Evolutionary conservation across 108 stramenopile species (phyloP).

Genomic region (Cylindrotheca closterium): DNA sequence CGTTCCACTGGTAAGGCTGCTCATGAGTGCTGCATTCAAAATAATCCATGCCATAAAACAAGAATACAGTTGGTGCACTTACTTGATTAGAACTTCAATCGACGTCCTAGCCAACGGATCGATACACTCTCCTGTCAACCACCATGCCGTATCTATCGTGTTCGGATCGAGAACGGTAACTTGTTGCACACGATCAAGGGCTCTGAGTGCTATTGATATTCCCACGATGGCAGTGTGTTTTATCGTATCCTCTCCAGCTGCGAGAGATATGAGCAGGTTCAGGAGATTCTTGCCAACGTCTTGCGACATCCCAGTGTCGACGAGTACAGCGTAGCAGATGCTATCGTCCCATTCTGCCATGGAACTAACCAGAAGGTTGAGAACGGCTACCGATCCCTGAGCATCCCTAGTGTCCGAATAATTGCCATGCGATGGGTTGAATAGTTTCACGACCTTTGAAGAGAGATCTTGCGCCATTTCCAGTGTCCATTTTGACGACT

Average conservation of each 20-base stretch:
- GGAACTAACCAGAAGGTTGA: conserved; percentile 5
- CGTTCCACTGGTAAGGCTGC: too few species aligned
- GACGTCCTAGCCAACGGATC: too few species aligned
- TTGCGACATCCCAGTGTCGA: conserved; percentile 3
- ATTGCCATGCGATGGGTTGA: not conserved
- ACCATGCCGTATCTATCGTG: conserved; percentile 5
- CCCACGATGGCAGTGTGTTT: not conserved
- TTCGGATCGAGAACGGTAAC: not conserved
- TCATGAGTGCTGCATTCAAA: too few species aligned
- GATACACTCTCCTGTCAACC: conserved; percentile 4
- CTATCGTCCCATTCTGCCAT: conserved; percentile 28
- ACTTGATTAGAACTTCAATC: too few species aligned
- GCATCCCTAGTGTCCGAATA: not conserved
- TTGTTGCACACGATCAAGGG: conserved; percentile 18
- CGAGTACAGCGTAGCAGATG: conserved; percentile 20
- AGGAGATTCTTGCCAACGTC: not conserved
- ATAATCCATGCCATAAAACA: too few species aligned
- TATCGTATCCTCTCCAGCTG: not conserved
- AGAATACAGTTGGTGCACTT: too few species aligned
- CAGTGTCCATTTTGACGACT: conserved; percentile 7
- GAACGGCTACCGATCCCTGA: not conserved
- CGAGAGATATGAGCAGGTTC: not conserved
- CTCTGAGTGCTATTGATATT: not conserved
- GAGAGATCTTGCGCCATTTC: conserved; percentile 15
- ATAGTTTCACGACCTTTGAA: not conserved